Conservation (phyloP, 78 protist species). For the Cavenderia fasciculata region DNA sequence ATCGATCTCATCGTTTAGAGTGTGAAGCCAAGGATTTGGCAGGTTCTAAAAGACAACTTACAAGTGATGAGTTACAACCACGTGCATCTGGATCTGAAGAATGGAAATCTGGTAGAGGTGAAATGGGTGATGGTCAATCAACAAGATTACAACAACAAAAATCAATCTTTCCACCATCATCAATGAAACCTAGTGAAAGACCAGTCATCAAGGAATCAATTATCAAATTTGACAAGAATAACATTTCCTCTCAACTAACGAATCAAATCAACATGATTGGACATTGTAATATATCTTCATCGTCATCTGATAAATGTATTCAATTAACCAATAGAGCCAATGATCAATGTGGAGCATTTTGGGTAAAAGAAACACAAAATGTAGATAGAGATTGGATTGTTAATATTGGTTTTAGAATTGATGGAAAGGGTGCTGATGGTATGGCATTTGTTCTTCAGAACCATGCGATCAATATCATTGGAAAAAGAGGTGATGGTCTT, state of each 20-base stretch:
- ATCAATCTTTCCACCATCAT: not conserved
- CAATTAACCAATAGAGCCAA: conserved; percentile 33
- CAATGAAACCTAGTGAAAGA: not conserved
- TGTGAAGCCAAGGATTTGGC: too few relatives aligned
- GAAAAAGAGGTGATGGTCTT: conserved; percentile 68
- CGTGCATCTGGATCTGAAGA: conserved; percentile 45
- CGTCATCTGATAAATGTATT: too few relatives aligned
- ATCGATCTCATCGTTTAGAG: too few relatives aligned
- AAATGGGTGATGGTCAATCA: not conserved
- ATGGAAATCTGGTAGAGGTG: conserved; percentile 56
- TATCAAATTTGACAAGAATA: not conserved
- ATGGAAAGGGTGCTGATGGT: conserved; percentile 76
- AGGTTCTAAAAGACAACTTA: too few relatives aligned
- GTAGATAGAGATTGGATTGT: conserved; percentile 12
- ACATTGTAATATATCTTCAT: too few relatives aligned
- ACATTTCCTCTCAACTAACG: not conserved
- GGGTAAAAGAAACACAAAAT: conserved; percentile 43
- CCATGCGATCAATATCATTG: conserved; percentile 4
- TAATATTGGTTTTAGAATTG: conserved; percentile 39
- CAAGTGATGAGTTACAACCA: not conserved
- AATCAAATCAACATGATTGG: conserved; percentile 6
- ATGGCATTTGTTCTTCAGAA: conserved; percentile 84
- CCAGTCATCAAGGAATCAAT: conserved; percentile 9
- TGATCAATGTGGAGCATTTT: conserved; percentile 76
- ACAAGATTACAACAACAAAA: not conserved